Evolutionary conservation across 1,139 yeast species (phyloP).

Genomic region (Saccharomyces hybrid): DNA sequence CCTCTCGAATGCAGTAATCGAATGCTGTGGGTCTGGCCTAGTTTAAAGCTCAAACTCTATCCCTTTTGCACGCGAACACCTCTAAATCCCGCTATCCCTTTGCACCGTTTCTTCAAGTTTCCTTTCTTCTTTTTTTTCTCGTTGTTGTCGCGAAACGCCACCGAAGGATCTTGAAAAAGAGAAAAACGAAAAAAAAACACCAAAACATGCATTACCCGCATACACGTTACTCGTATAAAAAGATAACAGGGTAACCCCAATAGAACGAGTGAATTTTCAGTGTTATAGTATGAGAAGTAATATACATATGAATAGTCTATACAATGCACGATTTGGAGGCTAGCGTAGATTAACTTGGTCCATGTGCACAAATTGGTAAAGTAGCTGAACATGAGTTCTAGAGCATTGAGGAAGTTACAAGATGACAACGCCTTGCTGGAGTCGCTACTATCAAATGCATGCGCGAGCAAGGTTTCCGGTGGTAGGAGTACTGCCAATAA

Average conservation of each 20-base stretch:
- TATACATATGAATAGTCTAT: background rate
- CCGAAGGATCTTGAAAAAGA: background rate
- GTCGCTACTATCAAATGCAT: conserved; percentile 15
- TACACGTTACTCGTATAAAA: background rate
- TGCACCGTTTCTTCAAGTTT: background rate
- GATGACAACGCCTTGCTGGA: conserved; percentile 35
- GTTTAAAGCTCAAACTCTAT: background rate
- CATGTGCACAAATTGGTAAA: background rate
- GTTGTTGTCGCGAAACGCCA: background rate
- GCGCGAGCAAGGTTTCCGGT: background rate
- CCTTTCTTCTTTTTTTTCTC: background rate
- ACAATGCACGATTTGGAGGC: background rate
- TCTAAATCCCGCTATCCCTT: background rate
- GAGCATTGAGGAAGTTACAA: conserved; percentile 52
- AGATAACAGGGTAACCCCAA: background rate
- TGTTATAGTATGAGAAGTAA: too few species aligned
- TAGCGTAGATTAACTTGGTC: background rate
- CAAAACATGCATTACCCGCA: background rate
- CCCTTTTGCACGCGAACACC: background rate
- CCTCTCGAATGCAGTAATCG: conserved; percentile 1
- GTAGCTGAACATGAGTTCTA: conserved; percentile 51
- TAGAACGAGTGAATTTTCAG: background rate
- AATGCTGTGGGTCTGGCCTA: background rate
- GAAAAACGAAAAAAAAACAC: background rate
- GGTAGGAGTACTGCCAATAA: background rate